Evolutionary conservation across 1,284 basidiomycete genomes (phyloP), one percentile per base, ranked within the genome.

Genomic region (Rhodotorula sp.): DNA sequence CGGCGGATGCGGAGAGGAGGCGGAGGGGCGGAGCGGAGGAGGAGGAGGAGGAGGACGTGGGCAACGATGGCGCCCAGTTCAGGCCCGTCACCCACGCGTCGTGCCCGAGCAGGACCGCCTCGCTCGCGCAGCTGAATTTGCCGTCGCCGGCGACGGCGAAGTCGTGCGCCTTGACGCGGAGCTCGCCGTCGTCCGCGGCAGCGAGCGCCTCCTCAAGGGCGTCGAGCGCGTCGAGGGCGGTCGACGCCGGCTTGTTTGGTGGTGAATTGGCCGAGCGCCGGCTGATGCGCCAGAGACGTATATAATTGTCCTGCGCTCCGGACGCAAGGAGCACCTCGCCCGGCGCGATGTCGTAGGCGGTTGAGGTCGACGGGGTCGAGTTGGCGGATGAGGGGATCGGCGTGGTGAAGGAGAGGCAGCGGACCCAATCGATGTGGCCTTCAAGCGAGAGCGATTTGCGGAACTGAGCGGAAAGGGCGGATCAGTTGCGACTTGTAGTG

Each of bases 401-500:
- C 3, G 79, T 62, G 39, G 85, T 85, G 81, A 97, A 92, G 3
- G 89, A 85, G 37, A 97, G 85, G 71, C 87, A 86, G 73, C 90
- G 88, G 62, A 97, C 86, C 94, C 94, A 98, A 80, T 97, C 94
- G 84, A 96, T 91, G 79, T 98, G 94, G 0, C 94, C 94, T 48
- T 91, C 86, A 48, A 98, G 85, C 0, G 86, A 84, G 10, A 84
- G 77, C 3, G 82, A 73, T 61, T 79, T 79, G 27, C 68, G 60
- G 75, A 83, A 84, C 76, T 81, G 48, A 21, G 61, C 15, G 10
- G 60, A 32, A 10, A 25, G 1, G 48, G 19, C 29, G 22, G 53
- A 29, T 32, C 19, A 36, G 53, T 41, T 6, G 27, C 10, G 25
- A 5, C 2, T 13, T 10, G n/a, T n/a, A 5, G 13, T 22, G 13